phyloP scores from a whole-genome alignment of 202 grass and related monocot genomes.

The Bolboschoenoplectus hybrid region DNA sequence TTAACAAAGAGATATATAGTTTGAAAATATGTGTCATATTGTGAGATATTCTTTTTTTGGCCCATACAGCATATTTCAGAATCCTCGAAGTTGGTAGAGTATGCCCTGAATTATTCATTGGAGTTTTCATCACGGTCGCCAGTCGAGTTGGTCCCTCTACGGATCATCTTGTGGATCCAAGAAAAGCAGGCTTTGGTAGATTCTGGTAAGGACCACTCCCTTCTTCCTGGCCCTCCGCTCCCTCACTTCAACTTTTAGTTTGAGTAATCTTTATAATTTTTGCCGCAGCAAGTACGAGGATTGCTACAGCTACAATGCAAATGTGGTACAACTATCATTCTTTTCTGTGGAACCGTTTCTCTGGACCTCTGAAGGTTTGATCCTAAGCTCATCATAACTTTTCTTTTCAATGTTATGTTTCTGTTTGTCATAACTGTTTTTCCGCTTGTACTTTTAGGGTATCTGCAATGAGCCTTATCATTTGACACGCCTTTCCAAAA shows the following conservation, averaged over 20 bases:
- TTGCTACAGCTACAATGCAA: slow-evolving; percentile 66
- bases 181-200: slow-evolving; percentile 61
- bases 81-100: slow-evolving; percentile 47
- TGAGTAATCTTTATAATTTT: slow-evolving; percentile 27
- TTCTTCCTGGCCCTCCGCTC: slow-evolving; percentile 25
- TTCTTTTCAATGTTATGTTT: slow-evolving; percentile 27
- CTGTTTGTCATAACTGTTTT: slow-evolving; percentile 38
- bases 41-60: slow-evolving; percentile 12
- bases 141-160: slow-evolving; percentile 67
- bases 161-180: slow-evolving; percentile 73
- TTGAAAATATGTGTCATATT: neutral
- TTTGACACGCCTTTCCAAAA: slow-evolving; percentile 64
- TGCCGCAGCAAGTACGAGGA: slow-evolving; percentile 54
- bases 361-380: slow-evolving; percentile 66
- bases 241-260: neutral
- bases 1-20: neutral
- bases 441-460: slow-evolving; percentile 45
- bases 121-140: slow-evolving; percentile 79
- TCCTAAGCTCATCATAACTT: slow-evolving; percentile 33
- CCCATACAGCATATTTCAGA: slow-evolving; percentile 52
- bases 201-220: slow-evolving; percentile 56
- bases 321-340: slow-evolving; percentile 93
- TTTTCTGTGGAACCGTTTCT: slow-evolving; percentile 70
- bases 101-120: slow-evolving; percentile 68
- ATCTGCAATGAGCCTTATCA: slow-evolving; percentile 59